A percentile compares a stretch with the other conserved stretches of the same genome.
These are phyloP conservation scores for Debaryomyces nepalensis DNA, from an alignment of 1,139 yeast genomes.

Conservation along the genomic window DNA sequence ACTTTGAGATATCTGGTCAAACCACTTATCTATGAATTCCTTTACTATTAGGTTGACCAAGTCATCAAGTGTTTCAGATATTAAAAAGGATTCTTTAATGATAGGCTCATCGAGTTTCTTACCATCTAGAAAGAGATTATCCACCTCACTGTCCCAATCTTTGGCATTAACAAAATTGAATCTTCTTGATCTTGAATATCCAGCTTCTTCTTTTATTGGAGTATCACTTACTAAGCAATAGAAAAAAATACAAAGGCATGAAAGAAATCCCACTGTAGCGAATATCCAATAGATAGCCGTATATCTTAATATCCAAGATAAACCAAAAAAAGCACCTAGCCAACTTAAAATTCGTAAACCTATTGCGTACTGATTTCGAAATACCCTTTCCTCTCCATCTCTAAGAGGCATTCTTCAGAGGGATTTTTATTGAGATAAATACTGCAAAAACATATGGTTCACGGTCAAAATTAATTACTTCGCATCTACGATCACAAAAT, in stretches of 20 bases:
- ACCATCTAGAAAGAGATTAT: slow-evolving; percentile 11
- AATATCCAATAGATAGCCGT: slow-evolving; percentile 6
- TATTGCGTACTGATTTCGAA: not conserved
- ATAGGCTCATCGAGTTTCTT: slow-evolving; percentile 29
- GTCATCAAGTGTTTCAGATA: slow-evolving; percentile 58
- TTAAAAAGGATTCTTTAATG: slow-evolving; percentile 54
- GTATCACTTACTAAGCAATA: slow-evolving; percentile 15
- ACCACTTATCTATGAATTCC: slow-evolving; percentile 75
- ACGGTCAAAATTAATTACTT: not conserved
- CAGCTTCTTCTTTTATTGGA: not conserved
- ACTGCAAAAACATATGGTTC: slow-evolving; percentile 1
- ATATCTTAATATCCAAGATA: not conserved
- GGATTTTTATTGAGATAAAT: not conserved
- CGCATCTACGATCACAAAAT: slow-evolving; percentile 1
- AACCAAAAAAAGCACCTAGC: not conserved
- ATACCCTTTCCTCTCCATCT: not conserved
- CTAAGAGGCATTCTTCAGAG: slow-evolving; percentile 5
- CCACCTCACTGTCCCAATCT: slow-evolving; percentile 28
- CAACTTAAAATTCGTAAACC: not conserved
- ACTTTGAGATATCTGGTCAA: slow-evolving; percentile 49
- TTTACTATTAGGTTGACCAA: slow-evolving; percentile 56
- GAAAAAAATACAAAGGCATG: slow-evolving; percentile 4
- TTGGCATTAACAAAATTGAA: slow-evolving; percentile 31
- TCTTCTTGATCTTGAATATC: slow-evolving; percentile 13
- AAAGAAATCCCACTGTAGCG: slow-evolving; percentile 14